Evolutionary conservation across 495 filamentous ascomycete genomes (phyloP), one percentile per base, ranked within the genome.

Genomic region (Penicillium ucsense): DNA sequence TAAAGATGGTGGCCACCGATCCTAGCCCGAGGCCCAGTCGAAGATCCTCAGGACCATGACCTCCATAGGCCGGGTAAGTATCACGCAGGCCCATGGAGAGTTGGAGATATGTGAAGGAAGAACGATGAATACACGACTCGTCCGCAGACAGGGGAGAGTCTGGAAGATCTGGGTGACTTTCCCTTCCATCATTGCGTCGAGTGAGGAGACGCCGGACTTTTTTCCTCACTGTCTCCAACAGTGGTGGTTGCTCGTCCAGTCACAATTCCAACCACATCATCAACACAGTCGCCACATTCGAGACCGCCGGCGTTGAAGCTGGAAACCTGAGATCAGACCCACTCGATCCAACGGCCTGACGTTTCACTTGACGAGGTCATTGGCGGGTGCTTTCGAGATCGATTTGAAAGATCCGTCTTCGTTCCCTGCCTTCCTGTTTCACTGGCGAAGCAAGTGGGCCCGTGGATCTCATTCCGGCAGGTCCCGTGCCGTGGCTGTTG

Each of bases 1-100:
- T 60, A 31, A 60, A 57, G 10, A 57, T 47, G 12, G 57, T 60
- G 8, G 54, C 57, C n/a, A 60, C 45, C 7, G 47, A 38, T 9
- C 51, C 57, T 6, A 60, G 38, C 8, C 45, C 49, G 31, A 60
- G 44, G 10, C 57, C 57, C 6, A 60, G n/a, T 10, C 51, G 54
- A 1, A 60, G 35, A 38, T 60, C 57, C 35, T 43, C 28, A 4
- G 57, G 57, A 36, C 57, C 57, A 8, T 47, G 51, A 27, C 57
- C 57, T 27, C 57, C 57, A 38, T 60, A 60, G 10, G 57, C 57
- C 7, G 57, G 54, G 34, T 36, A 55, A 5, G 29, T 32, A 0
- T 51, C 53, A 2, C 52, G 49, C 38, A 55, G 29, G 30, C 48
- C 45, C 52, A 55, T 55, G 46, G 35, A 6, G 38, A 33, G 3